Conservation (phyloP, 2,329 filamentous ascomycete genomes). For the Pyricularia pennisetigena region DNA sequence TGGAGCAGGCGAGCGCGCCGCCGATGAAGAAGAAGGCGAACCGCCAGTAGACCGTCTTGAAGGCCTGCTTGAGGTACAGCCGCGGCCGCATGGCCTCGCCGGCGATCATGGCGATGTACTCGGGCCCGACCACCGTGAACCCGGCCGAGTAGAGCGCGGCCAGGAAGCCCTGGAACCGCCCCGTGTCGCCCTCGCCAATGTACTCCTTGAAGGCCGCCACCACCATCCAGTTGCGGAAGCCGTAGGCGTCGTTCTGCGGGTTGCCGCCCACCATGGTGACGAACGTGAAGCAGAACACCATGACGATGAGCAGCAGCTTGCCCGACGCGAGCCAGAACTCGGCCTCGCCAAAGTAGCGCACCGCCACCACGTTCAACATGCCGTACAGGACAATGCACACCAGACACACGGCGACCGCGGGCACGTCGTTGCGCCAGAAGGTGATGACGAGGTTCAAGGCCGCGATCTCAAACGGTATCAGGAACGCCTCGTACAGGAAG, state of each 20-base stretch:
- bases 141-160: constrained; percentile 50
- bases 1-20: constrained; percentile 51
- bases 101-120: constrained; percentile 44
- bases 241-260: constrained; percentile 24
- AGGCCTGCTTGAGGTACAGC: constrained; percentile 49
- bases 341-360: constrained; percentile 30
- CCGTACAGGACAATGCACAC: constrained; percentile 7
- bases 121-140: constrained; percentile 52
- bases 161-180: constrained; percentile 53
- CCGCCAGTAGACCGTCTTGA: constrained; percentile 57
- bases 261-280: constrained; percentile 33
- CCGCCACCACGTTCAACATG: constrained; percentile 28
- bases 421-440: constrained; percentile 36
- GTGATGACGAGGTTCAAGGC: constrained; percentile 29
- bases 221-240: constrained; percentile 28
- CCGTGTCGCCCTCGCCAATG: constrained; percentile 40
- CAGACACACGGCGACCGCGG: constrained; percentile 37
- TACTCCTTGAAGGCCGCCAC: constrained; percentile 45
- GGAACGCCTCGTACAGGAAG: constrained; percentile 29
- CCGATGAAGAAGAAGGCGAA: constrained; percentile 58
- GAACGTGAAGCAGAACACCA: constrained; percentile 27
- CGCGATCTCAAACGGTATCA: constrained; percentile 31
- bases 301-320: constrained; percentile 24
- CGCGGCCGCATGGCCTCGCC: constrained; percentile 48
- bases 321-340: constrained; percentile 35